Evolutionary conservation across 345 rosid genomes (phyloP), one percentile per base, ranked within the genome.

Genomic region (Salix viminalis): DNA sequence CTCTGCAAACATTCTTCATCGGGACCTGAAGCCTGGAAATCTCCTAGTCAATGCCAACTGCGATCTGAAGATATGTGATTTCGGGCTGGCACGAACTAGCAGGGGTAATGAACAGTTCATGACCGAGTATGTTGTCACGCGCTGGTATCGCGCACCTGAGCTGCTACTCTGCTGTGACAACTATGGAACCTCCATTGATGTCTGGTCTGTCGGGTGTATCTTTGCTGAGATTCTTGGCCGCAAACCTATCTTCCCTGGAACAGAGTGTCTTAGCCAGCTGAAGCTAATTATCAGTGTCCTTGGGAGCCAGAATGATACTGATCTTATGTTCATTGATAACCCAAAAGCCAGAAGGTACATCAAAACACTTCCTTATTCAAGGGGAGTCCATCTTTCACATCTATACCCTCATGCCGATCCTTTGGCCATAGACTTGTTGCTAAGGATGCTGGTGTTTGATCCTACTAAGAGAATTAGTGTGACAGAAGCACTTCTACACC

Each of bases 1-100:
- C 82, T 91, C 95, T 18, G 94, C 94, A 5, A 91, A 91, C 82
- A 90, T 91, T 74, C 92, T 93, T 18, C 98, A 93, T 66, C 91
- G 97, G 21, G 98, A 93, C 89, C 81, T 93, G 80, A 93, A 93
- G 87, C 97, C 97, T 7, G 95, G 95, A 54, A 93, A 93, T 84
- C 97, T 93, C 56, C 97, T 91, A 24, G 84, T 91, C 77, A 91
- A 93, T 44, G 90, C 94, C 52, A 93, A 90, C 80, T 90, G 97
- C 70, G 97, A 94, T 74, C 83, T 94, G 44, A 92, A 90, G 78
- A 91, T 93, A 69, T 90, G 97, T 32, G 94, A 93, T 81, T 93
- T 93, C 67, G 97, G 95, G 54, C 80, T 93, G 61, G 98, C 97
- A 7, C 86, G 98, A 61, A 86, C 94, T 2, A 93, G 93, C 83